phyloP scores from a whole-genome alignment of 2,329 filamentous ascomycete genomes.

The Lecanicillium sp. region DNA sequence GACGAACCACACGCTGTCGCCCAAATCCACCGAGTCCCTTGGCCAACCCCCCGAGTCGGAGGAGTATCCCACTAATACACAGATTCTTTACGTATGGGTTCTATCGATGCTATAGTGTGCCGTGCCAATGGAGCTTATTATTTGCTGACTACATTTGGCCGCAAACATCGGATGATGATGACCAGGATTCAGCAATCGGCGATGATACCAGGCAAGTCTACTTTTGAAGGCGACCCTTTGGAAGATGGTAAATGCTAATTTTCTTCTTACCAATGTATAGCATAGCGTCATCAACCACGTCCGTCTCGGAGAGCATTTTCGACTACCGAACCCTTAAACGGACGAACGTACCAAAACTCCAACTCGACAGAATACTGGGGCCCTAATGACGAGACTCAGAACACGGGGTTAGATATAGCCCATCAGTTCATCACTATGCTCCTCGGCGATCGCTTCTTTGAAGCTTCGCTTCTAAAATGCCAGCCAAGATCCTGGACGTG shows the following conservation, averaged over 20 bases:
- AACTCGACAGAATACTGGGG: conserved; percentile 20
- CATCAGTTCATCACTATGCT: conserved; percentile 18
- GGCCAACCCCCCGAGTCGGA: too few relatives aligned
- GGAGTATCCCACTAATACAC: too few relatives aligned
- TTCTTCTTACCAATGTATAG: conserved; percentile 7
- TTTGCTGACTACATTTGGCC: too few relatives aligned
- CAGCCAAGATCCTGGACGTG: conserved; percentile 6
- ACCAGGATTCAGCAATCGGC: conserved; percentile 18
- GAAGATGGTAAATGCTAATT: not conserved
- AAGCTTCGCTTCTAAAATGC: conserved; percentile 3
- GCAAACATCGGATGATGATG: too few relatives aligned
- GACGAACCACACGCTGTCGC: too few relatives aligned
- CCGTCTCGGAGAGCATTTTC: conserved; percentile 22
- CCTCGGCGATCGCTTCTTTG: conserved; percentile 12
- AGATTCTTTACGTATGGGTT: too few relatives aligned
- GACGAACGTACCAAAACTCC: conserved; percentile 21
- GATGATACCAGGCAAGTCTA: conserved; percentile 8
- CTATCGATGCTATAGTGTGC: too few relatives aligned
- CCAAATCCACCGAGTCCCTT: too few relatives aligned
- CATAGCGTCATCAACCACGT: conserved; percentile 19
- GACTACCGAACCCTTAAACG: conserved; percentile 25
- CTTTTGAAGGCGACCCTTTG: not conserved
- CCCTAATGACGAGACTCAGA: conserved; percentile 18
- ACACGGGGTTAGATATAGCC: conserved; percentile 16
- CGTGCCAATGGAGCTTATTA: too few relatives aligned